These are phyloP conservation scores for Extremus antarcticus DNA, from an alignment of 495 filamentous ascomycete species.

Conservation along the genomic window DNA sequence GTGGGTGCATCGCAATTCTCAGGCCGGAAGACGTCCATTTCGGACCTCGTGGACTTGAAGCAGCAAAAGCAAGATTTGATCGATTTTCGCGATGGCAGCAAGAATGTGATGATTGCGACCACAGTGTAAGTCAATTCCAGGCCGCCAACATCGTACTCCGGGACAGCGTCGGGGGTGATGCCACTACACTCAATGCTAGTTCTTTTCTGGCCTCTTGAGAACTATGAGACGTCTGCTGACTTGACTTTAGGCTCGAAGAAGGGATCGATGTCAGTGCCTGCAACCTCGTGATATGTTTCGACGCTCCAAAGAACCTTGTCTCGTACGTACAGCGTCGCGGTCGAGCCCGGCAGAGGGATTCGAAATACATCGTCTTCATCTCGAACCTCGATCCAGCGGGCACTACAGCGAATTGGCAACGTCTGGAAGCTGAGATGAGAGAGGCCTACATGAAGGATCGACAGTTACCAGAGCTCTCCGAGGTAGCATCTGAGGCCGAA, in stretches of 20 bases:
- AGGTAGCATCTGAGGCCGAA: conserved; percentile 30
- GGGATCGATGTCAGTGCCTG: conserved; percentile 83
- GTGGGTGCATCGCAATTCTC: conserved; percentile 55
- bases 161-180: too few relatives aligned
- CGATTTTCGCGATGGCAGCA: conserved; percentile 54
- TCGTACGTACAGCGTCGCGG: conserved; percentile 85
- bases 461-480: conserved; percentile 39
- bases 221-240: too few relatives aligned
- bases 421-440: conserved; percentile 64
- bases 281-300: conserved; percentile 78
- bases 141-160: too few relatives aligned
- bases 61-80: conserved; percentile 51
- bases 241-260: conserved; percentile 82
- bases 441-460: conserved; percentile 59
- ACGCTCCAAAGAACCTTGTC: conserved; percentile 63
- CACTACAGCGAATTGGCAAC: conserved; percentile 43
- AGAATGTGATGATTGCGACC: conserved; percentile 74
- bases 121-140: too few relatives aligned
- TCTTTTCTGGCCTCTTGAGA: too few relatives aligned
- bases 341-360: conserved; percentile 60
- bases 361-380: conserved; percentile 59
- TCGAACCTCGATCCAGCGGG: conserved; percentile 31
- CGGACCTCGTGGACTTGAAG: conserved; percentile 47
- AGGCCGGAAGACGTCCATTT: conserved; percentile 41
- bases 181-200: too few relatives aligned